Percentiles rank a stretch among this genome's conserved stretches.
These are phyloP conservation scores for Arthrobotrys musiformis DNA, from an alignment of 2,329 filamentous ascomycete genomes.

Conservation along the genomic window DNA sequence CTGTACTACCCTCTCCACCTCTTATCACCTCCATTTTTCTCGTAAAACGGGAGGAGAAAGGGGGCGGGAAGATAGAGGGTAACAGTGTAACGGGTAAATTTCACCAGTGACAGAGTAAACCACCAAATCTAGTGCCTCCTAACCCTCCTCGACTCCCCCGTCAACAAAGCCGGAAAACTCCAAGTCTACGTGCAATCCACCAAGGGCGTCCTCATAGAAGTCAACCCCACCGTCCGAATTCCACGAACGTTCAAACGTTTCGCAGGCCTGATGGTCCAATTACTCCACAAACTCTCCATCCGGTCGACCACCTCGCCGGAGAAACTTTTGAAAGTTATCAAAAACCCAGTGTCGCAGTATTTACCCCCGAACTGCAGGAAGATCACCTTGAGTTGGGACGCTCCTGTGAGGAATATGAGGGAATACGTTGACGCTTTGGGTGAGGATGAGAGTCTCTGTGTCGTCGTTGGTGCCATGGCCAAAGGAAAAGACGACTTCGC, in stretches of 20 bases:
- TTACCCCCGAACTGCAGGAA: slow-evolving; percentile 97
- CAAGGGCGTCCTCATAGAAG: slow-evolving; percentile 96
- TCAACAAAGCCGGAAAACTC: slow-evolving; percentile 97
- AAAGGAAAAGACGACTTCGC: slow-evolving; percentile 97
- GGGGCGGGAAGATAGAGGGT: neutral
- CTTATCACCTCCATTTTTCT: neutral
- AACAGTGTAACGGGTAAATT: slow-evolving; percentile 41
- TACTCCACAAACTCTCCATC: slow-evolving; percentile 94
- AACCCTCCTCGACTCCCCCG: slow-evolving; percentile 94
- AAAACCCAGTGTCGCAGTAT: slow-evolving; percentile 97
- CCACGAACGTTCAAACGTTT: slow-evolving; percentile 99
- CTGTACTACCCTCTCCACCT: neutral
- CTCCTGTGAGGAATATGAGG: slow-evolving; percentile 83
- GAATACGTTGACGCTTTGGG: slow-evolving; percentile 86
- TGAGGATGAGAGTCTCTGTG: slow-evolving; percentile 90
- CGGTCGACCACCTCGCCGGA: slow-evolving; percentile 96
- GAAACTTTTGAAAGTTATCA: slow-evolving; percentile 96
- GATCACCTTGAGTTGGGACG: slow-evolving; percentile 94
- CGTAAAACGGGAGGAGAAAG: neutral
- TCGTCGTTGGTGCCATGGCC: slow-evolving; percentile 98
- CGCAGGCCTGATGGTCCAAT: slow-evolving; percentile 96
- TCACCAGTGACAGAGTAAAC: slow-evolving; percentile 23
- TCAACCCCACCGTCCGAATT: slow-evolving; percentile 97
- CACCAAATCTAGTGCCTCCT: slow-evolving; percentile 85
- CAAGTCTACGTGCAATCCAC: slow-evolving; percentile 99